Evolutionary conservation across 805 yeast genomes (phyloP), one percentile per base, ranked within the genome.

Genomic region (Schwanniomyces yamadae): DNA sequence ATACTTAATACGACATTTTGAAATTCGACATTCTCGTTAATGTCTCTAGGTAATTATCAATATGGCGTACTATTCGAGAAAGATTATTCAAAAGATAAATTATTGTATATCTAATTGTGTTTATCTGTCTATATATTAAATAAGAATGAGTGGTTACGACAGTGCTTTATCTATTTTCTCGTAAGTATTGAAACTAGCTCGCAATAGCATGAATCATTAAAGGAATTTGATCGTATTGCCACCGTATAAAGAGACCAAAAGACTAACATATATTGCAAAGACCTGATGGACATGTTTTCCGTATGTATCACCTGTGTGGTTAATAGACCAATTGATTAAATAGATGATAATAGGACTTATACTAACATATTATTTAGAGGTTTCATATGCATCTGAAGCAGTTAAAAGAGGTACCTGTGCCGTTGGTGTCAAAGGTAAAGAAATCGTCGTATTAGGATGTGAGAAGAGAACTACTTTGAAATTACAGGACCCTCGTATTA

Each of bases 281-380:
- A 63, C 99, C 99, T 48, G 99, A 91, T 69, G 99, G 99, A 42
- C 97, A 91, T 61, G 96, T 91, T 59, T 91, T 91, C 73, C 99
- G 82, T 77, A 74, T 42, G 82, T 74, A 29, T 12, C 3, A 14
- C n/a, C 12, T 18, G 16, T n/a, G n/a, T n/a, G n/a, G n/a, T n/a
- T n/a, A n/a, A n/a, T n/a, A n/a, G n/a, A n/a, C n/a, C n/a, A n/a
- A n/a, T n/a, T n/a, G n/a, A n/a, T n/a, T n/a, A n/a, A n/a, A n/a
- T n/a, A n/a, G n/a, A n/a, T n/a, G n/a, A 13, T 12, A 11, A 16
- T 20, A n/a, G 8, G 13, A 11, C 13, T 31, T 18, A 19, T 62
- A 63, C 69, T 60, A 63, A 61, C 69, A 36, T 27, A 25, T 27
- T 41, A 33, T 48, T 29, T 55, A 77, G 82, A 93, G 75, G 99